Base-by-base conservation (phyloP, 768 basidiomycete species). In the Pholiota microspora region DNA sequence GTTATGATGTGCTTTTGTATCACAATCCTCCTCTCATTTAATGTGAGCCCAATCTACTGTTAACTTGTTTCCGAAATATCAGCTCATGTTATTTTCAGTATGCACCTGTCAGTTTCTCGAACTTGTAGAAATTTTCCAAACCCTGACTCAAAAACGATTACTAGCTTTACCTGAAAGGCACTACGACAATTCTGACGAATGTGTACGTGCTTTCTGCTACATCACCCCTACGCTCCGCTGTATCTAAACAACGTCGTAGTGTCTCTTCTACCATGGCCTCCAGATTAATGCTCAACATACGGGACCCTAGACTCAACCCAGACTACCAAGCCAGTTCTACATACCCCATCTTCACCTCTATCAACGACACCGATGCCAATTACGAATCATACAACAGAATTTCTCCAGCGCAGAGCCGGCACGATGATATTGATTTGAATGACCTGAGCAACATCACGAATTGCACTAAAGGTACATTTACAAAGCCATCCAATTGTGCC, bases 171-270 rank as follows among this genome's bases (percentile, higher is more conserved):
- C 45, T 59, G 9, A 59, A 58, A 49, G 69, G 67, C 1, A 21
- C 61, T 15, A 60, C 59, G 10, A 63, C 69, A 15, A 67, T 64
- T 2, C 51, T 68, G n/a, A 64, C 69, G 3, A 71, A 70, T 47
- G 57, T 70, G 67, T 70, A 42, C 48, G 64, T 54, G 1, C 1
- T 15, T n/a, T 27, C 9, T 9, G 16, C 12, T 18, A 15, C 15
- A 15, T 31, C 31, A n/a, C n/a, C n/a, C n/a, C n/a, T n/a, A n/a
- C n/a, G n/a, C n/a, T n/a, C n/a, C n/a, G n/a, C n/a, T n/a, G n/a
- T n/a, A n/a, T n/a, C n/a, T n/a, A n/a, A n/a, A n/a, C n/a, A n/a
- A n/a, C n/a, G n/a, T n/a, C n/a, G 8, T 18, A 65, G 64, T 3
- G 34, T 65, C 16, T 62, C 64, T 6, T 61, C 64, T 0, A 56